Evolutionary conservation across 2,329 filamentous ascomycete species (phyloP).

Genomic region (Fusarium temperatum): DNA sequence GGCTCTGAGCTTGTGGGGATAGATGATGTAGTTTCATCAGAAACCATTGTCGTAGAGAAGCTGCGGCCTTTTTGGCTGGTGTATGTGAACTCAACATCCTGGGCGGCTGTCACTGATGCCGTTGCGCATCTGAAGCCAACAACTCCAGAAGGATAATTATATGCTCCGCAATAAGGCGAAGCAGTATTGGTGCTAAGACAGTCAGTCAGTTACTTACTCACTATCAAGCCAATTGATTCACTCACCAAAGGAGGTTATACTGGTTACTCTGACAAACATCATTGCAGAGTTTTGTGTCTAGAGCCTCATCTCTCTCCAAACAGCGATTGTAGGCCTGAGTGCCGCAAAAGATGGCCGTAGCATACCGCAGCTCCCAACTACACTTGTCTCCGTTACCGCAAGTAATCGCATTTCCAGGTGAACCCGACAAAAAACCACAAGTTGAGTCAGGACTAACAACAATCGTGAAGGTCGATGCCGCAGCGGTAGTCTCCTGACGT

Average conservation of each 20-base stretch:
- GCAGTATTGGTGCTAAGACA: conserved; percentile 6
- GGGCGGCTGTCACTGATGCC: background rate
- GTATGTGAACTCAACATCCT: conserved; percentile 20
- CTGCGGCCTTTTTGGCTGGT: background rate
- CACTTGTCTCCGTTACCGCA: conserved; percentile 8
- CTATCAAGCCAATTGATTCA: fast-evolving
- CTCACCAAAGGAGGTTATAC: conserved; percentile 29
- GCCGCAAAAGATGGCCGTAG: conserved; percentile 10
- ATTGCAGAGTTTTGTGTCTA: conserved; percentile 3
- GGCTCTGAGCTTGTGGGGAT: background rate
- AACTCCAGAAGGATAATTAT: conserved; percentile 12
- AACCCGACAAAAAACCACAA: conserved; percentile 24
- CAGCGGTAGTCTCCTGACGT: background rate
- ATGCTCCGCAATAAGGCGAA: conserved; percentile 24
- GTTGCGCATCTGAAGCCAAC: conserved; percentile 21
- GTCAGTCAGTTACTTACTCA: fast-evolving
- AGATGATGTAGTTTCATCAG: background rate
- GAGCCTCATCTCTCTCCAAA: background rate
- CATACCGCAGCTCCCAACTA: conserved; percentile 6
- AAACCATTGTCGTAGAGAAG: background rate
- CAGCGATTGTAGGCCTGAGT: background rate
- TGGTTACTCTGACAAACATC: conserved; percentile 28
- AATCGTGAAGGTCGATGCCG: background rate
- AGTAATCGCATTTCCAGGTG: conserved; percentile 25
- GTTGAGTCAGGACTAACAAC: conserved; percentile 17